Percentiles rank a stretch among this genome's conserved stretches.
Evolutionary conservation across 768 basidiomycete species (phyloP).

Genomic region (Guyanaporus albipodus): DNA sequence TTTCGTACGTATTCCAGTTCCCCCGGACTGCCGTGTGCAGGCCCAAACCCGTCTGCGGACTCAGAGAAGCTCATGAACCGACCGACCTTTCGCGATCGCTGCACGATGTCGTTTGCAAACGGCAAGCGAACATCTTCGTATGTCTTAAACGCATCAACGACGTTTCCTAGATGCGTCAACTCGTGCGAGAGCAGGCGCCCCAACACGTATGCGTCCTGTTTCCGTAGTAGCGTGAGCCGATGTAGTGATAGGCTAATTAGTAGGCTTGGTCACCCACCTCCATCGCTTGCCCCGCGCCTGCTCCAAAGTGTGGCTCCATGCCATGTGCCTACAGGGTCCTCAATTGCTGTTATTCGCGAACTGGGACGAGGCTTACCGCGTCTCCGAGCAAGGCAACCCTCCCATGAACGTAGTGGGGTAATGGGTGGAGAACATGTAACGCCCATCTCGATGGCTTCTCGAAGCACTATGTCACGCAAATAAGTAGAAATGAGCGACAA

Average conservation of each 20-base stretch:
- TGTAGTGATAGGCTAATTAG: background rate
- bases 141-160: slow-evolving; percentile 24
- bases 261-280: slow-evolving; percentile 33
- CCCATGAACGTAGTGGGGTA: slow-evolving; percentile 38
- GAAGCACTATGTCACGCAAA: slow-evolving; percentile 28
- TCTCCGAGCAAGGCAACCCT: slow-evolving; percentile 48
- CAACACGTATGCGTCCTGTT: slow-evolving; percentile 31
- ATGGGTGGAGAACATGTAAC: slow-evolving; percentile 37
- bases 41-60: background rate
- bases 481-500: background rate
- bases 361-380: slow-evolving; percentile 37
- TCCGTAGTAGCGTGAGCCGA: background rate
- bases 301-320: slow-evolving; percentile 44
- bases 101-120: slow-evolving; percentile 23
- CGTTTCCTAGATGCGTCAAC: slow-evolving; percentile 18
- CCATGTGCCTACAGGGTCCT: slow-evolving; percentile 37
- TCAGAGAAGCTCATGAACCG: slow-evolving; percentile 20
- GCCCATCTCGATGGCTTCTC: slow-evolving; percentile 41
- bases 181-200: slow-evolving; percentile 27
- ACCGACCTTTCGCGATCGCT: slow-evolving; percentile 20
- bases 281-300: slow-evolving; percentile 48
- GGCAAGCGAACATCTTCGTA: slow-evolving; percentile 34
- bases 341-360: no score
- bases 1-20: slow-evolving; percentile 5
- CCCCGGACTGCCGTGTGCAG: slow-evolving; percentile 1